phyloP scores from a whole-genome alignment of 139 green algal species.

The Micromonas pusilla region DNA sequence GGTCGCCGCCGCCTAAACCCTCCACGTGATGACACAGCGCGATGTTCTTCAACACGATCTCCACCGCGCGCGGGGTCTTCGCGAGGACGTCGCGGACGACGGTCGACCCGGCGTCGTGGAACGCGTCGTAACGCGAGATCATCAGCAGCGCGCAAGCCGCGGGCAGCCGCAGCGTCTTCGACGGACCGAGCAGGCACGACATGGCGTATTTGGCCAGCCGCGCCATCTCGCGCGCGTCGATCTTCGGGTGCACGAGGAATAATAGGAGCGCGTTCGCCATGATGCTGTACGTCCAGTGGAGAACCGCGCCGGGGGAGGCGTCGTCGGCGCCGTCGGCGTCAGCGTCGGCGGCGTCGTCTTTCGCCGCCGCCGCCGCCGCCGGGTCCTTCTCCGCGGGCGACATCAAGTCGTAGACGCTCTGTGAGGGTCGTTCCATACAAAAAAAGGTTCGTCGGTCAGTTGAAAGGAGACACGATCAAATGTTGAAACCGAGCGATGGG shows the following conservation, averaged over 20 bases:
- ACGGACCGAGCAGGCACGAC: slow-evolving; percentile 31
- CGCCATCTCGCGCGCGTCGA: background rate
- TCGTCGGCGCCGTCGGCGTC: background rate
- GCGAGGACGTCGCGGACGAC: background rate
- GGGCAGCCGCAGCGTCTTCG: background rate
- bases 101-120: background rate
- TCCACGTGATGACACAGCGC: background rate
- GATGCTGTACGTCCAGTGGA: slow-evolving; percentile 57
- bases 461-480: no score
- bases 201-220: slow-evolving; percentile 28
- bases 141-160: slow-evolving; percentile 2
- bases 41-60: background rate
- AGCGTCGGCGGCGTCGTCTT: background rate
- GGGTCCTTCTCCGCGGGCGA: slow-evolving; percentile 5
- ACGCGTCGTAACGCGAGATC: slow-evolving; percentile 1
- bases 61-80: background rate
- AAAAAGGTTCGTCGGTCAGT: no score
- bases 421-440: no score
- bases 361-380: background rate
- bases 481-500: no score
- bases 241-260: slow-evolving; percentile 47
- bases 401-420: background rate
- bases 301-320: background rate
- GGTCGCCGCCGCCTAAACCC: background rate
- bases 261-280: slow-evolving; percentile 49